phyloP scores from a whole-genome alignment of 306 rosid genomes.

The Purshia tridentata region DNA sequence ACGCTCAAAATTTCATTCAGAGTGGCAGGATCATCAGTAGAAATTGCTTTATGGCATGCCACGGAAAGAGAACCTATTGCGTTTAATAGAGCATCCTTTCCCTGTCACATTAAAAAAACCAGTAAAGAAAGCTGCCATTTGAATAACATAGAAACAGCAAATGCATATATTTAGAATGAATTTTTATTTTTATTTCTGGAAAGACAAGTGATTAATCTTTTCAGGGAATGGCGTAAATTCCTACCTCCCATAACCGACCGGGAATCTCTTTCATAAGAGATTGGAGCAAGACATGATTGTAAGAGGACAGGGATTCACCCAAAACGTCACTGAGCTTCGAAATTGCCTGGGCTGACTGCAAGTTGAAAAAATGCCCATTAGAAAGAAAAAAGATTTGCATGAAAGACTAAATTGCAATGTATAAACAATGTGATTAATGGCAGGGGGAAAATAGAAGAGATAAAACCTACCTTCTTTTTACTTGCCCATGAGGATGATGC shows the following conservation, averaged over 20 bases:
- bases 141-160: not conserved
- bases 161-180: not conserved
- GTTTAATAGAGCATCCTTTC: conserved; percentile 74
- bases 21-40: conserved; percentile 46
- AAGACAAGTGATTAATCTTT: too few relatives aligned
- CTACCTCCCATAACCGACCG: conserved; percentile 97
- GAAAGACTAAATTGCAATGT: conserved; percentile 15
- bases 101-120: conserved; percentile 48
- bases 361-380: conserved; percentile 22
- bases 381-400: conserved; percentile 2
- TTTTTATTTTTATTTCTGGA: too few relatives aligned
- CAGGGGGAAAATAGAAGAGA: conserved; percentile 15
- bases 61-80: conserved; percentile 78
- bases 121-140: not conserved
- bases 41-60: conserved; percentile 76
- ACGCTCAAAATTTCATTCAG: conserved; percentile 65
- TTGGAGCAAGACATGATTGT: conserved; percentile 66
- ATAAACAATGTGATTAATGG: conserved; percentile 18
- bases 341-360: conserved; percentile 89
- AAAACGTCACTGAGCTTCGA: conserved; percentile 86
- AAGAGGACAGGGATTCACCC: conserved; percentile 78
- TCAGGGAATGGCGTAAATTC: not conserved
- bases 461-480: conserved; percentile 64
- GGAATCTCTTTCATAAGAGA: conserved; percentile 86
- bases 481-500: conserved; percentile 84